These are phyloP conservation scores for Cutaneotrichosporon sp. DNA, from an alignment of 1,284 basidiomycete species.

Conservation along the genomic window DNA sequence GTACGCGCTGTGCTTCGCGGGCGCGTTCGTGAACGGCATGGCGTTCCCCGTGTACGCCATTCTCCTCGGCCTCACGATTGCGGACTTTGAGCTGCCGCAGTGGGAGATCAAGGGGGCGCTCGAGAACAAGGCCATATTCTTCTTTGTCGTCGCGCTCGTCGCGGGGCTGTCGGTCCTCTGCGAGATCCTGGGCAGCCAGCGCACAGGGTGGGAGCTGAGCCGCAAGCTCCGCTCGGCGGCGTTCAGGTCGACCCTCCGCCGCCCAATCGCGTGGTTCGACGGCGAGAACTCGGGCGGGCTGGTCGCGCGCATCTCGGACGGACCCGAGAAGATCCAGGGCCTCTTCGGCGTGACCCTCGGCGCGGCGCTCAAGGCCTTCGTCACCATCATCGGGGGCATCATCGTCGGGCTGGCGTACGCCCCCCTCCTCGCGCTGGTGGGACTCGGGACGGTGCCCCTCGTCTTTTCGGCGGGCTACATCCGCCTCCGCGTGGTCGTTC, in stretches of 20 bases:
- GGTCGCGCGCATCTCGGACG: constrained; percentile 78
- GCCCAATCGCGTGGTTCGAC: constrained; percentile 89
- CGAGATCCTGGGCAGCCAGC: constrained; percentile 66
- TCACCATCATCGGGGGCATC: constrained; percentile 74
- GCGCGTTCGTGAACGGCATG: constrained; percentile 60
- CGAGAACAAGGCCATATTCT: constrained; percentile 62
- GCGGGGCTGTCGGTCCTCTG: constrained; percentile 64
- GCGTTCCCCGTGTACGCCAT: constrained; percentile 86
- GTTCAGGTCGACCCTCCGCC: constrained; percentile 75
- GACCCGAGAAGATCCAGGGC: constrained; percentile 89
- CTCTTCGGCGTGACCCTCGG: constrained; percentile 86
- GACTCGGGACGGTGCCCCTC: constrained; percentile 76
- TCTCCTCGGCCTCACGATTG: constrained; percentile 69
- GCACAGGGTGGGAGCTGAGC: constrained; percentile 68
- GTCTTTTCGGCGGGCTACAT: constrained; percentile 84
- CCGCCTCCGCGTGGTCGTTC: constrained; percentile 65
- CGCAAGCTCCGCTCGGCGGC: constrained; percentile 66
- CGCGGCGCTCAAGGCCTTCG: constrained; percentile 73
- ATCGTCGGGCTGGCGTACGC: constrained; percentile 76
- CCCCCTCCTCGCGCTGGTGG: constrained; percentile 37
- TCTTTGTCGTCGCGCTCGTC: constrained; percentile 78
- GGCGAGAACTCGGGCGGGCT: constrained; percentile 79
- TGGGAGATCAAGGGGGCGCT: constrained; percentile 34
- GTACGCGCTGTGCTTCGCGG: constrained; percentile 47
- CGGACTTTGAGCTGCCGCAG: constrained; percentile 64